phyloP scores from a whole-genome alignment of 2,329 filamentous ascomycete species.

The Dothidotthia symphoricarpi region DNA sequence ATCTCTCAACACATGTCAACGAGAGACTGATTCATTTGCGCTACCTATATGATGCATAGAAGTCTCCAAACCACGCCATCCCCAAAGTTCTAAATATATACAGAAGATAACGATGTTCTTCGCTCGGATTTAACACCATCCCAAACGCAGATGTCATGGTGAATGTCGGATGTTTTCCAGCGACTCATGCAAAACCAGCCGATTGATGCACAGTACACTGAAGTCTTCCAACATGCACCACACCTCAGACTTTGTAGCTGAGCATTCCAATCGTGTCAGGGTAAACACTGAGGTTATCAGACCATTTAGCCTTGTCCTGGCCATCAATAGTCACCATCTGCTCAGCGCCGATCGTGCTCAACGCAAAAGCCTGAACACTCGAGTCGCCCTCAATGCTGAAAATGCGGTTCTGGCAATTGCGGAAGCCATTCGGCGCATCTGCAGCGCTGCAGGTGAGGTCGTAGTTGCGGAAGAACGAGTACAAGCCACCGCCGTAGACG shows the following conservation, averaged over 20 bases:
- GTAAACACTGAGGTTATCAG: conserved; percentile 49
- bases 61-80: not conserved
- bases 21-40: not conserved
- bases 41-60: not conserved
- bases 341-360: conserved; percentile 50
- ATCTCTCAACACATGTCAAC: not conserved
- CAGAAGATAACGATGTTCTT: not conserved
- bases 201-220: not conserved
- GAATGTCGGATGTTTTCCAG: too few species aligned
- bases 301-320: conserved; percentile 44
- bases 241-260: conserved; percentile 31
- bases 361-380: conserved; percentile 46
- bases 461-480: conserved; percentile 69
- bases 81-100: conserved; percentile 3
- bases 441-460: conserved; percentile 38
- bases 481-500: conserved; percentile 65
- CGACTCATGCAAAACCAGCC: too few species aligned
- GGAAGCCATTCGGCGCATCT: conserved; percentile 29
- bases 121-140: too few species aligned
- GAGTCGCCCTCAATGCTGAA: conserved; percentile 49
- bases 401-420: conserved; percentile 52
- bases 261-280: conserved; percentile 37
- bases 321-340: conserved; percentile 51
- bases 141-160: too few species aligned
- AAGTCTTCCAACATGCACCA: not conserved